Evolutionary conservation across 345 rosid genomes (phyloP).

Genomic region (Eucalyptus brandiana): DNA sequence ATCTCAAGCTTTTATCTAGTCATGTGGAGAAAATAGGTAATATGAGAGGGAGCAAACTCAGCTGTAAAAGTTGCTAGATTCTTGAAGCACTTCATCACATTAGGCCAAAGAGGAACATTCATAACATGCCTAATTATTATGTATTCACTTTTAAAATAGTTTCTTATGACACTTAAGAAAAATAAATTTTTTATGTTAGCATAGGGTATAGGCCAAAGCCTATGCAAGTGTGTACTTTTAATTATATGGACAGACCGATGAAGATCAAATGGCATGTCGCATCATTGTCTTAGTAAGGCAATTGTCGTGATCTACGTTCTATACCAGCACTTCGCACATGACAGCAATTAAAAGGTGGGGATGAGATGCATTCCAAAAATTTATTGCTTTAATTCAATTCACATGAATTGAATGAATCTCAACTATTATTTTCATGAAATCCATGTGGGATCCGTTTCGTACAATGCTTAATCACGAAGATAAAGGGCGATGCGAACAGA

Average conservation of each 20-base stretch:
- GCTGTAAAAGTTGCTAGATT: not conserved
- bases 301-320: not conserved
- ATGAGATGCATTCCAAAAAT: not conserved
- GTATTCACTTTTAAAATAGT: not conserved
- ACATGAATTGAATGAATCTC: not conserved
- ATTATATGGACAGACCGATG: not conserved
- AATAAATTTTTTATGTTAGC: accelerated
- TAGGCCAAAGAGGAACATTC: not conserved
- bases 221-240: not conserved
- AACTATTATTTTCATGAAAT: not conserved
- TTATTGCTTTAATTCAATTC: not conserved
- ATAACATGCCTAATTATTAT: not conserved
- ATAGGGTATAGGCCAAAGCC: not conserved
- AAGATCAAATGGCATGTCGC: not conserved
- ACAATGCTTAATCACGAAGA: not conserved
- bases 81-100: not conserved
- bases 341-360: not conserved
- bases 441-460: not conserved
- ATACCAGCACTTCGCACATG: not conserved
- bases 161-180: not conserved
- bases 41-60: not conserved
- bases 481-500: not conserved
- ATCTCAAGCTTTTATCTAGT: not conserved
- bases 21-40: not conserved
- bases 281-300: not conserved